Evolutionary conservation across 176 grass and related monocot species (phyloP).

Genomic region (Oryza brachyantha): DNA sequence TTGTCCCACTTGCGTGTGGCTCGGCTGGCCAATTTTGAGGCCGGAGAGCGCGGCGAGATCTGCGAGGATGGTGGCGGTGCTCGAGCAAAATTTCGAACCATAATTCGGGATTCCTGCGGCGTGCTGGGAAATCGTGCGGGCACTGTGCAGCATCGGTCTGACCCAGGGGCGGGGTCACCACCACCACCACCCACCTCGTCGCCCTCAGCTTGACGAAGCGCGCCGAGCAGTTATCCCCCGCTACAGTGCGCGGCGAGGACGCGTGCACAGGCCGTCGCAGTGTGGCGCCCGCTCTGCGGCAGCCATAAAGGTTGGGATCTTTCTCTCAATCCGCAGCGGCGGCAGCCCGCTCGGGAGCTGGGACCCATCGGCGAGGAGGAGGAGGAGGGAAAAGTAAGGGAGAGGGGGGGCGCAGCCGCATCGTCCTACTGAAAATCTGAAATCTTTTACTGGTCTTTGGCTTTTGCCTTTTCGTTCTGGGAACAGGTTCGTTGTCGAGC

Average conservation of each 20-base stretch:
- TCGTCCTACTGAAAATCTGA: slow-evolving; percentile 40
- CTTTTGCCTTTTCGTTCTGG: slow-evolving; percentile 35
- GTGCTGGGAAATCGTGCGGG: slow-evolving; percentile 38
- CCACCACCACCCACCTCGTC: neutral
- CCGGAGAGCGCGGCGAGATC: slow-evolving; percentile 40
- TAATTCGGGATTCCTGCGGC: slow-evolving; percentile 33
- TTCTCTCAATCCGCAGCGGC: slow-evolving; percentile 37
- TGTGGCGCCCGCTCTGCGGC: slow-evolving; percentile 33
- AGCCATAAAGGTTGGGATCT: slow-evolving; percentile 45
- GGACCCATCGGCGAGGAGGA: slow-evolving; percentile 16
- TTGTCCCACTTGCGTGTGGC: slow-evolving; percentile 20
- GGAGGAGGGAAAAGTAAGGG: no score
- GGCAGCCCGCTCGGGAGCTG: slow-evolving; percentile 4
- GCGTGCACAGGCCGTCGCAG: slow-evolving; percentile 15
- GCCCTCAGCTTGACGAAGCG: neutral
- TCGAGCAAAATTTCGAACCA: slow-evolving; percentile 21
- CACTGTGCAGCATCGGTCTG: slow-evolving; percentile 49
- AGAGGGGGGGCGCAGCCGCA: no score
- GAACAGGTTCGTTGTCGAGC: slow-evolving; percentile 38
- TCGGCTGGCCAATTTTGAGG: slow-evolving; percentile 7
- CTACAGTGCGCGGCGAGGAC: slow-evolving; percentile 47
- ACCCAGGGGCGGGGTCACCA: neutral
- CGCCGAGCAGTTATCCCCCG: neutral
- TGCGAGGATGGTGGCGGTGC: neutral
- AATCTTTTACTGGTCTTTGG: slow-evolving; percentile 41